Percentiles rank a stretch among this genome's conserved stretches.
Evolutionary conservation across 1,139 yeast species (phyloP).

Genomic region (Lodderomyces elongisporus): DNA sequence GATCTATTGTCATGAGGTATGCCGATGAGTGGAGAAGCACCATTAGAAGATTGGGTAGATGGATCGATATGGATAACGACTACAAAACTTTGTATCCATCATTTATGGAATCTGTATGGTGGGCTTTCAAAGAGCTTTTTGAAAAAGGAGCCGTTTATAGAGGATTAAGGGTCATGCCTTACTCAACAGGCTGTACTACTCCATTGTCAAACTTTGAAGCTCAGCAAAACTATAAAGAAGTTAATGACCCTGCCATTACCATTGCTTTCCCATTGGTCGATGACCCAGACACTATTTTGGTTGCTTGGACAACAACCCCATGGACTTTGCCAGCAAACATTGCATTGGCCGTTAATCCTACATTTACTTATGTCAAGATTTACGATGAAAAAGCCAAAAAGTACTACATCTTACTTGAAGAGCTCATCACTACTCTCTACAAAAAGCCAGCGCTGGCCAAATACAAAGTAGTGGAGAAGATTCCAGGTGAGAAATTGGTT

Average conservation of each 20-base stretch:
- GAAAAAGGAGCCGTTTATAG: conserved; percentile 85
- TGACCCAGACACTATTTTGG: conserved; percentile 75
- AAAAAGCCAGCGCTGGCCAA: conserved; percentile 93
- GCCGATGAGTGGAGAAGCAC: conserved; percentile 93
- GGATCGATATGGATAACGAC: conserved; percentile 99
- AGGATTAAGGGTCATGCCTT: conserved; percentile 97
- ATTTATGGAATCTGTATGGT: conserved; percentile 98
- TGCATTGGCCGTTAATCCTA: conserved; percentile 87
- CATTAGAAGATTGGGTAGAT: conserved; percentile 91
- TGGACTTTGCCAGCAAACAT: conserved; percentile 98
- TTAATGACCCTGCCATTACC: conserved; percentile 93
- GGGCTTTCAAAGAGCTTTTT: conserved; percentile 90
- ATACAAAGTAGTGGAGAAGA: conserved; percentile 72
- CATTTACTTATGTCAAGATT: conserved; percentile 86
- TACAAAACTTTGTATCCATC: conserved; percentile 94
- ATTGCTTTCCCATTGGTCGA: conserved; percentile 78
- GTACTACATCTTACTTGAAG: conserved; percentile 77
- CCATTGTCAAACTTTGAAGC: conserved; percentile 98
- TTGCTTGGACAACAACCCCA: conserved; percentile 99
- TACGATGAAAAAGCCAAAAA: conserved; percentile 81
- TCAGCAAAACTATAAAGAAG: conserved; percentile 96
- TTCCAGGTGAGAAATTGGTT: conserved; percentile 72
- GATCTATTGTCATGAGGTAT: conserved; percentile 95
- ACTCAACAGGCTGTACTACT: conserved; percentile 94
- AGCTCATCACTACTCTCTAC: conserved; percentile 74